These are phyloP conservation scores for Saxispiralis lemnorum DNA, from an alignment of 495 filamentous ascomycete species.

Conservation along the genomic window DNA sequence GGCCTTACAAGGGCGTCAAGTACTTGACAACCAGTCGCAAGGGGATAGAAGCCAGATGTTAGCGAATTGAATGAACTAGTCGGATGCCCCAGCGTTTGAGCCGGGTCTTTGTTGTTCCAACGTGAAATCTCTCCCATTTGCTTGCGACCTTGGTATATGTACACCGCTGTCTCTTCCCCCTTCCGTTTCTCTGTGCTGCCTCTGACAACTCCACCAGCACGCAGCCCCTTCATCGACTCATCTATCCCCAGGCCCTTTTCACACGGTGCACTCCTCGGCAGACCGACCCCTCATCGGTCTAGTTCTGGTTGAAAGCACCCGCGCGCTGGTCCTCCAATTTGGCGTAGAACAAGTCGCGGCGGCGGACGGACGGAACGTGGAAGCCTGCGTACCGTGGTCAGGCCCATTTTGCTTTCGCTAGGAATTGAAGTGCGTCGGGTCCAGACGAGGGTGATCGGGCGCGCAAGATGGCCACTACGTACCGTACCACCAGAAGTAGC, in stretches of 20 bases:
- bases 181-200: too few relatives aligned
- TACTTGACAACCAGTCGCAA: constrained; percentile 78
- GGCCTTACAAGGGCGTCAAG: constrained; percentile 96
- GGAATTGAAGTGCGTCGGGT: neutral
- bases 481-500: constrained; percentile 73
- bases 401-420: neutral
- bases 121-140: too few relatives aligned
- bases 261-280: too few relatives aligned
- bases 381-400: constrained; percentile 34
- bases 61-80: neutral
- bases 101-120: too few relatives aligned
- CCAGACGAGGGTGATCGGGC: neutral
- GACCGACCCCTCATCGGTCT: too few relatives aligned
- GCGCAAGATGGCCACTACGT: constrained; percentile 25
- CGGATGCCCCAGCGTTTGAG: too few relatives aligned
- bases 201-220: too few relatives aligned
- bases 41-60: constrained; percentile 68
- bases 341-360: constrained; percentile 57
- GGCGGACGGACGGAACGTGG: constrained; percentile 60
- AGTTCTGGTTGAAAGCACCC: constrained; percentile 21
- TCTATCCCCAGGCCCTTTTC: too few relatives aligned
- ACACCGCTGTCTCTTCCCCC: too few relatives aligned
- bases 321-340: constrained; percentile 57
- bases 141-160: too few relatives aligned
- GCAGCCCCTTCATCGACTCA: too few relatives aligned